Conservation (phyloP, 768 basidiomycete genomes). For the Dacryopinax spathularia region DNA sequence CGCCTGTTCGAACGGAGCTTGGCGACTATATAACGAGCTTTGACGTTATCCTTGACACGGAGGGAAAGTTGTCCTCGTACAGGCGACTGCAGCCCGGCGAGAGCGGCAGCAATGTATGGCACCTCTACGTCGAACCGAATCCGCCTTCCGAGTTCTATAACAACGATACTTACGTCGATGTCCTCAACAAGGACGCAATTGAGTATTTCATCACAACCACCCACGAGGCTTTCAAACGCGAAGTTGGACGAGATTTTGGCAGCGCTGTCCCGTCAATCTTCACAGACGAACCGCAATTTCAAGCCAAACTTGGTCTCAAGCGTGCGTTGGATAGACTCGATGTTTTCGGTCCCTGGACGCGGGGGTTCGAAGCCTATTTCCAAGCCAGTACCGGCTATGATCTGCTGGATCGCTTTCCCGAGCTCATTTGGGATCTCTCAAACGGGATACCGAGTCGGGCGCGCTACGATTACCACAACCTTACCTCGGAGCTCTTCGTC, state of each 20-base stretch:
- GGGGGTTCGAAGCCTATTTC: slow-evolving; percentile 8
- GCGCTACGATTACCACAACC: slow-evolving; percentile 14
- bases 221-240: slow-evolving; percentile 15
- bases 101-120: slow-evolving; percentile 10
- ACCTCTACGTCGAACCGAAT: slow-evolving; percentile 15
- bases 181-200: slow-evolving; percentile 11
- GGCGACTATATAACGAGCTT: slow-evolving; percentile 14
- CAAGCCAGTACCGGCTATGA: slow-evolving; percentile 9
- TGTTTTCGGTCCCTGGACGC: slow-evolving; percentile 17
- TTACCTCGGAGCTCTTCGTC: slow-evolving; percentile 15
- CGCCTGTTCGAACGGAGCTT: slow-evolving; percentile 13
- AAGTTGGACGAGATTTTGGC: slow-evolving; percentile 15
- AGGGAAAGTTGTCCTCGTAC: slow-evolving; percentile 8
- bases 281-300: slow-evolving; percentile 18
- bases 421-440: slow-evolving; percentile 15
- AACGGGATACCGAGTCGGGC: slow-evolving; percentile 8
- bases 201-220: slow-evolving; percentile 16
- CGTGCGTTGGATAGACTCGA: slow-evolving; percentile 10
- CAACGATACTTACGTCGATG: slow-evolving; percentile 15
- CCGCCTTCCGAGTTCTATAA: slow-evolving; percentile 14
- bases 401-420: slow-evolving; percentile 13
- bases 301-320: slow-evolving; percentile 9
- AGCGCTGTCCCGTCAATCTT: slow-evolving; percentile 16
- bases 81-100: slow-evolving; percentile 5
- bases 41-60: slow-evolving; percentile 9